Evolutionary conservation across 1,284 basidiomycete species (phyloP), one percentile per base, ranked within the genome.

Genomic region (Paramarasmius palmivorus): DNA sequence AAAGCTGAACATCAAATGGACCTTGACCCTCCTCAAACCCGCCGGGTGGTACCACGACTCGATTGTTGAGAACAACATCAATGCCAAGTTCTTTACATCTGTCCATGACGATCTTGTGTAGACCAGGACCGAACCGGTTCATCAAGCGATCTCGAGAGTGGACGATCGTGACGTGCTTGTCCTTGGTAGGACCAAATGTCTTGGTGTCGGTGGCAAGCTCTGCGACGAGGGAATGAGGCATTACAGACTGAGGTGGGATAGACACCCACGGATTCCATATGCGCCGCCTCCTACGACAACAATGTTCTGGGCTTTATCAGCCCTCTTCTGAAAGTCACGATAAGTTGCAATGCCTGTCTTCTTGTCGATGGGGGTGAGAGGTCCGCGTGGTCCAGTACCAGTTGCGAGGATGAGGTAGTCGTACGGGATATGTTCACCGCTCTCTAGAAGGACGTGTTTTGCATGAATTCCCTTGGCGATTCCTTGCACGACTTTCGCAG

Each of bases 191-290:
- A 68, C 58, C 69, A 70, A 12, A 68, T 56, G 32, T 51, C 49
- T 71, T 72, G 55, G 77, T 68, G 54, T 79, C 77, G 4, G 69
- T 68, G 3, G 73, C 74, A 55, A 75, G 66, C 54, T 78, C 59
- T 71, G 49, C 51, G 20, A 8, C 15, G 14, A 23, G 19, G 23
- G 37, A n/a, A 4, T 8, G 12, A 29, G 19, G 19, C 4, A 36
- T 22, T 25, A 23, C 23, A 34, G 10, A 39, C n/a, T 3, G 17
- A 34, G 48, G 15, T 36, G 29, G 20, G 20, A 14, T 38, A 14
- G 22, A 20, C 2, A 63, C 61, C 25, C 35, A 61, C 61, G 60
- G 47, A 63, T 55, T 7, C 61, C 61, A 32, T 50, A 61, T 9
- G 61, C 60, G 19, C 61, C 61, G 12, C 61, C 61, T n/a, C 61